Conservation (phyloP, 1,284 basidiomycete species). For the Cryptococcus sp. region DNA sequence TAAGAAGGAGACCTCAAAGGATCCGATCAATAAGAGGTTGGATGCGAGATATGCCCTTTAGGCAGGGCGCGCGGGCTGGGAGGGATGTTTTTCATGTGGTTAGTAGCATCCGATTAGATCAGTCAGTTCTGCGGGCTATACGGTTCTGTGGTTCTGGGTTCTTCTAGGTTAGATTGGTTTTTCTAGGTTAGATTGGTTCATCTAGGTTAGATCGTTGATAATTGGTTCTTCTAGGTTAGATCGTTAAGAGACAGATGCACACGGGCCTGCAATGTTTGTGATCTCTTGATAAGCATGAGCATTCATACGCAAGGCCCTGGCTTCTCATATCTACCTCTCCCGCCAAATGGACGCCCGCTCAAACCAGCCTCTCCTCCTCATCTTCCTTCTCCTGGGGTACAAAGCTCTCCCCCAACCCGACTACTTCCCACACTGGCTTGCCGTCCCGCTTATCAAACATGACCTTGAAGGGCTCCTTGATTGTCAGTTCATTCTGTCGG, state of each 20-base stretch:
- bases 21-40: not conserved
- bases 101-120: too few relatives aligned
- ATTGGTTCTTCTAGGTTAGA: not conserved
- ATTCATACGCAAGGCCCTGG: not conserved
- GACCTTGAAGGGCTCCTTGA: slow-evolving; percentile 50
- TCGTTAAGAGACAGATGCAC: slow-evolving; percentile 3
- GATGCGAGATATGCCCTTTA: not conserved
- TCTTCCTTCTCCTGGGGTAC: slow-evolving; percentile 40
- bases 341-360: not conserved
- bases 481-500: slow-evolving; percentile 47
- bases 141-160: too few relatives aligned
- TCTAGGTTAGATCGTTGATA: slow-evolving; percentile 1
- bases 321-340: not conserved
- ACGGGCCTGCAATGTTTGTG: not conserved
- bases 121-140: too few relatives aligned
- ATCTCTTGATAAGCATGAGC: not conserved
- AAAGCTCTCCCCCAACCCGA: slow-evolving; percentile 47
- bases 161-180: too few relatives aligned
- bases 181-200: too few relatives aligned
- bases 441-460: slow-evolving; percentile 29
- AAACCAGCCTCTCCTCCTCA: slow-evolving; percentile 24
- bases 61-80: not conserved
- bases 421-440: slow-evolving; percentile 36
- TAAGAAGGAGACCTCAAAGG: not conserved
- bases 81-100: too few relatives aligned